These are phyloP conservation scores for Pterulicium gracile DNA, from an alignment of 1,284 basidiomycete genomes.

Conservation along the genomic window DNA sequence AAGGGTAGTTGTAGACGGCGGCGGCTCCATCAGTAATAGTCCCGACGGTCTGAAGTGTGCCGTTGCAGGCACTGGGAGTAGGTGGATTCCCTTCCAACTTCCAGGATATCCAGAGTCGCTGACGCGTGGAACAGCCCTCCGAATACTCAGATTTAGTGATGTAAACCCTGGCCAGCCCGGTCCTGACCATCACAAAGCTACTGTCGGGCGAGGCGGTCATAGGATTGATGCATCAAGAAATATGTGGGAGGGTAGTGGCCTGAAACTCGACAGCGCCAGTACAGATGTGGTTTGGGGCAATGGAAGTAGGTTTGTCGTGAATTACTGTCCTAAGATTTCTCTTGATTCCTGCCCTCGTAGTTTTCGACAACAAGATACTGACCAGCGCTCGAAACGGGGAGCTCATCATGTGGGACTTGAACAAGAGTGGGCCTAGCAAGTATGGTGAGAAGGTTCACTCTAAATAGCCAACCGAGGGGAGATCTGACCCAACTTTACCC, in stretches of 20 bases:
- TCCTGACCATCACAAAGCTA: conserved; percentile 37
- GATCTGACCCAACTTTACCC: conserved; percentile 8
- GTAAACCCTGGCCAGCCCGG: conserved; percentile 31
- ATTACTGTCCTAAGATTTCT: conserved; percentile 4
- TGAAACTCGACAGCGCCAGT: conserved; percentile 65
- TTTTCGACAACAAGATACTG: conserved; percentile 67
- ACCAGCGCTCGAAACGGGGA: conserved; percentile 80
- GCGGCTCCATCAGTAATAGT: conserved; percentile 53
- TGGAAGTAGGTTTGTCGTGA: conserved; percentile 45
- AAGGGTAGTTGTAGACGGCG: conserved; percentile 26
- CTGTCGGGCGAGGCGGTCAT: conserved; percentile 45
- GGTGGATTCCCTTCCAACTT: conserved; percentile 16
- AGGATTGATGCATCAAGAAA: conserved; percentile 60
- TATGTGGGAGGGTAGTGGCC: conserved; percentile 59
- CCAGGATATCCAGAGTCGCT: conserved; percentile 4
- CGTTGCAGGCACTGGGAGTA: conserved; percentile 67
- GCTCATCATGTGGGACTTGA: conserved; percentile 77
- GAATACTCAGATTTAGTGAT: conserved; percentile 52
- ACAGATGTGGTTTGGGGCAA: conserved; percentile 79
- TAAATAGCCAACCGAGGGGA: conserved; percentile 6
- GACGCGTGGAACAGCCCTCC: conserved; percentile 37
- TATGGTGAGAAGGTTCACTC: conserved; percentile 41
- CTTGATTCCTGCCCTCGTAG: conserved; percentile 24
- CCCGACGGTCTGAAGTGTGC: conserved; percentile 57
- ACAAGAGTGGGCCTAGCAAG: conserved; percentile 55